Base-by-base conservation (phyloP, 2,329 filamentous ascomycete genomes). In the Fusarium oxysporum region DNA sequence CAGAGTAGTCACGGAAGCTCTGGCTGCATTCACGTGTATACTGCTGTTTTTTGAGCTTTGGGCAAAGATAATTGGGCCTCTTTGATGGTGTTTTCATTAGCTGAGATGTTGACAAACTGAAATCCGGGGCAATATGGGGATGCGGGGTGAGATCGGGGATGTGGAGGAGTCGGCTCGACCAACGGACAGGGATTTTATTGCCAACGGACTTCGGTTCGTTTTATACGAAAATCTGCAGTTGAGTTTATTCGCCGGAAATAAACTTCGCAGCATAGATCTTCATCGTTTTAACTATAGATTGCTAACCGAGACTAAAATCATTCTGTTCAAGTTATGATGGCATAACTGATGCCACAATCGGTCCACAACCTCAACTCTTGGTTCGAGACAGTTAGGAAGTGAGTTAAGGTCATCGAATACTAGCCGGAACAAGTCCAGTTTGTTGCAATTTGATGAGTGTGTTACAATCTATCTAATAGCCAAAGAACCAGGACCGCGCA, bases 11-110 rank as follows among this genome's bases (percentile, higher is more conserved):
- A 38, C 30, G 0, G 38, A 59, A 14, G 64, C 61, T 44, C 21
- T 65, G 1, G 61, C 35, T 6, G 30, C 28, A 7, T 66, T 57
- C 3, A 13, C 45, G n/a, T 25, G 43, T 13, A 40, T 66, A 14
- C 6, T 65, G 8, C 12, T 66, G 9, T 14, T 45, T 2, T 40
- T 66, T 40, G 64, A 66, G 44, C 16, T 51, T 12, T 65, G 61
- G 64, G 64, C 64, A 41, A 66, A 45, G 41, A n/a, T 43, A 11
- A 12, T 56, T 37, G 63, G 63, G 8, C 48, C 63, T 28, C 41
- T 65, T 21, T 65, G 41, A 65, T n/a, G 7, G 23, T 7, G 19
- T 7, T 40, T 54, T 4, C 14, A 13, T 38, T 38, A 38, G 33
- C 19, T 53, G 4, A 7, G 0, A 0, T 7, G 2, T 30, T 30